Conservation (phyloP, 2,329 filamentous ascomycete genomes). For the Chrysoporthe puriensis region DNA sequence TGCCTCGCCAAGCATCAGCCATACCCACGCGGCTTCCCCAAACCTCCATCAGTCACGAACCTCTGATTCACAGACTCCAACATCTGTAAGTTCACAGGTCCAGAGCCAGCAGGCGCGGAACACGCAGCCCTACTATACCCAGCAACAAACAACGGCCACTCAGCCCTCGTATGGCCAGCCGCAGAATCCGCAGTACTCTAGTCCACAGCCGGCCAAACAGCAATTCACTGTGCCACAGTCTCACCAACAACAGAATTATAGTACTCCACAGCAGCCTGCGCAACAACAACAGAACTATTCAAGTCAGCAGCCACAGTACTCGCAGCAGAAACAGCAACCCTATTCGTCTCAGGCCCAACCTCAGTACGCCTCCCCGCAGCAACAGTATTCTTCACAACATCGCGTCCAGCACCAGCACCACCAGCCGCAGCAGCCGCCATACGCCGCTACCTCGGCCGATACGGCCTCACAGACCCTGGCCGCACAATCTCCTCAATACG, state of each 20-base stretch:
- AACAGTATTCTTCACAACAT: constrained; percentile 31
- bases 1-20: constrained; percentile 25
- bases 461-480: constrained; percentile 33
- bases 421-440: constrained; percentile 19
- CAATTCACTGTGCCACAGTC: constrained; percentile 25
- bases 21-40: constrained; percentile 22
- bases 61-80: constrained; percentile 26
- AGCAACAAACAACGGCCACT: constrained; percentile 16
- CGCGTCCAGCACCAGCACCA: constrained; percentile 35
- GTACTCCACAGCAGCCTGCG: constrained; percentile 18
- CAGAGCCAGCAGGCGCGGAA: constrained; percentile 26
- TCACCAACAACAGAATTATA: constrained; percentile 25
- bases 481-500: constrained; percentile 36
- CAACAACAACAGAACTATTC: constrained; percentile 25
- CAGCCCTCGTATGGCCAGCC: constrained; percentile 25
- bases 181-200: constrained; percentile 19
- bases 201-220: constrained; percentile 25
- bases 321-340: constrained; percentile 27
- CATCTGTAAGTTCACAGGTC: constrained; percentile 23
- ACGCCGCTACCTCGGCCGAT: constrained; percentile 30
- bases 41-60: constrained; percentile 26
- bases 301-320: constrained; percentile 21
- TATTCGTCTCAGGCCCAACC: constrained; percentile 25
- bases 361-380: constrained; percentile 24
- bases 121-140: constrained; percentile 24